Evolutionary conservation across 1,284 basidiomycete genomes (phyloP), one percentile per base, ranked within the genome.

Genomic region (Athelia sp.): DNA sequence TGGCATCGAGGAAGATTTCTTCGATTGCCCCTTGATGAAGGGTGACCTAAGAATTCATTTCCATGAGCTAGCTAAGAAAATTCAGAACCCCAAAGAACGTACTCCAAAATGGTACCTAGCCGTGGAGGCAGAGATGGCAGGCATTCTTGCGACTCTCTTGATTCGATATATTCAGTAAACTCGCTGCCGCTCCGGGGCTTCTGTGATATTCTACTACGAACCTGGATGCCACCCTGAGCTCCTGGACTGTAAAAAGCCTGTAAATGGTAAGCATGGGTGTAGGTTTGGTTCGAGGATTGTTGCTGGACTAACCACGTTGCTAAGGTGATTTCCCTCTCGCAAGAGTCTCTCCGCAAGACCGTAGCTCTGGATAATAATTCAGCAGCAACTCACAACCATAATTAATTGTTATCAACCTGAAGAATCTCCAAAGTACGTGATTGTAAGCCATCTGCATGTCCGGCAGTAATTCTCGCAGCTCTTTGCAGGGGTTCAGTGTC

Each of bases 391-490:
- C 13, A 26, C 32, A 42, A 43, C 43, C 11, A 23, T 47, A 8
- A 42, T 34, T 36, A 43, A 10, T 43, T 10, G 18, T 43, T 6
- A 45, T 56, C 34, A 45, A 80, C 84, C 75, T 88, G 82, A 21
- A 92, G 66, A 4, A 90, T 82, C 64, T 92, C 89, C 45, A 90
- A 79, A 1, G 86, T 87, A 35, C 87, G 75, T 0, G 85, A 84
- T 59, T 87, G 84, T 45, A 90, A 83, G 3, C 87, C 88, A 59
- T 91, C 88, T 0, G 87, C 88, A 59, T 90, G 87, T 14, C 89
- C 89, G 4, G 81, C 79, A 32, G 72, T 60, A 13, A 87, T 75
- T 56, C 75, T 81, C 14, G 56, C 52, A 4, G 82, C 74, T 53
- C 85, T 88, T 51, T 15, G n/a, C 44, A 15, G 14, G 23, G 44